These are phyloP conservation scores for Triticum turgidum DNA, from an alignment of 176 grass and related monocot species.

Conservation along the genomic window DNA sequence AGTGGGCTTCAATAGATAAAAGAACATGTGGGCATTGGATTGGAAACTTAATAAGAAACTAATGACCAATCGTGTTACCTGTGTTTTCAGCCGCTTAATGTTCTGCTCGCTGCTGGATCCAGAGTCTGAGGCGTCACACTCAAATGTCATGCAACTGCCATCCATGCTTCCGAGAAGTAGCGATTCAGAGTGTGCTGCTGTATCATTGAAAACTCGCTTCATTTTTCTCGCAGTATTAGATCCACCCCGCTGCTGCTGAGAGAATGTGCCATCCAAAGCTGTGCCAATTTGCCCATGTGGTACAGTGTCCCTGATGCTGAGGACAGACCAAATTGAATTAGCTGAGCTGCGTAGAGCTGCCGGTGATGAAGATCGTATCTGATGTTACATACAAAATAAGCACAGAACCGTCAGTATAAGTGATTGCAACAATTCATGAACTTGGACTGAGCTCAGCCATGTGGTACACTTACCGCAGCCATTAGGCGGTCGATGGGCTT, in stretches of 20 bases:
- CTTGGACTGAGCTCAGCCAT: not conserved
- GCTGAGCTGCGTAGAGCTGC: not conserved
- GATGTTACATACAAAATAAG: not conserved
- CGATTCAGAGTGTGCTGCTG: not conserved
- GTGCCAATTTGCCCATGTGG: not conserved
- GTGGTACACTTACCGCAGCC: conserved; percentile 15
- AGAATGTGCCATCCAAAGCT: not conserved
- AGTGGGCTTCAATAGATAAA: not conserved
- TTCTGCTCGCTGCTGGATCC: not conserved
- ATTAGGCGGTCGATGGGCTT: conserved; percentile 24
- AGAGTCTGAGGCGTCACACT: not conserved
- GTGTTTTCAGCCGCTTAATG: conserved; percentile 7
- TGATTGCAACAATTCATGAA: not conserved
- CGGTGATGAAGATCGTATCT: conserved; percentile 33
- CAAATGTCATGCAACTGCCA: conserved; percentile 6
- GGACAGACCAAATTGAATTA: not conserved
- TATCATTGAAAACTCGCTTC: not conserved
- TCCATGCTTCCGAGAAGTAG: not conserved
- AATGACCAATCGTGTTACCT: conserved; percentile 2
- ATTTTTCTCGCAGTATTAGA: not conserved
- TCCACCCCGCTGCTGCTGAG: not conserved
- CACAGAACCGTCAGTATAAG: not conserved
- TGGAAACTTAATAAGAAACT: not conserved
- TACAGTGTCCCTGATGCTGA: not conserved
- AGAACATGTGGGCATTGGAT: not conserved